Conservation (phyloP, 768 basidiomycete genomes). For the Leccinum broughii region DNA sequence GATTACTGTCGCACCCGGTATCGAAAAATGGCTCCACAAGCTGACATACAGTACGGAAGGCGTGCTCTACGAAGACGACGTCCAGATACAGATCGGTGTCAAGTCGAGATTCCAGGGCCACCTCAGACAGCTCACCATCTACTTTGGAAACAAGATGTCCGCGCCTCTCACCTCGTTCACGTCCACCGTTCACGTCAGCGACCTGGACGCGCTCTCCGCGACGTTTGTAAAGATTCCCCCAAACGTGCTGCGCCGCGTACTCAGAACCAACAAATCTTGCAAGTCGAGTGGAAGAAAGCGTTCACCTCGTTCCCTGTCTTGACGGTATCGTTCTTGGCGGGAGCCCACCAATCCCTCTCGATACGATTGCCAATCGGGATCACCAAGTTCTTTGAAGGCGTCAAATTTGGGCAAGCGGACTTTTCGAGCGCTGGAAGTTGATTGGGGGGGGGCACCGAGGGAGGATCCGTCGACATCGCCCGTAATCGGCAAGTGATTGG, state of each 20-base stretch:
- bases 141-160: slow-evolving; percentile 94
- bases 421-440: slow-evolving; percentile 99
- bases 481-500: slow-evolving; percentile 74
- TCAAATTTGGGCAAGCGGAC: slow-evolving; percentile 76
- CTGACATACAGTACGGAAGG: slow-evolving; percentile 81
- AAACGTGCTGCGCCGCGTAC: slow-evolving; percentile 77
- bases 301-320: slow-evolving; percentile 80
- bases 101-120: slow-evolving; percentile 97
- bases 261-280: slow-evolving; percentile 90
- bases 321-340: slow-evolving; percentile 87
- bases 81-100: slow-evolving; percentile 92
- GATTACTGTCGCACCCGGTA: slow-evolving; percentile 63
- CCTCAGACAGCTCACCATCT: slow-evolving; percentile 89
- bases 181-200: slow-evolving; percentile 69
- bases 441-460: slow-evolving; percentile 89
- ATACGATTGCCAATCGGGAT: slow-evolving; percentile 84
- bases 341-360: slow-evolving; percentile 84
- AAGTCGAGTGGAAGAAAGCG: slow-evolving; percentile 90
- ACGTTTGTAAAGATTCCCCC: slow-evolving; percentile 92
- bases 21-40: slow-evolving; percentile 89
- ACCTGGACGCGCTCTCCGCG: slow-evolving; percentile 74
- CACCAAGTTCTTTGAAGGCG: slow-evolving; percentile 93
- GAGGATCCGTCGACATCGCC: slow-evolving; percentile 81
- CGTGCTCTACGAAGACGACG: slow-evolving; percentile 90
- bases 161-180: slow-evolving; percentile 91